Evolutionary conservation across 1,284 basidiomycete genomes (phyloP).

Genomic region (Malassezia sp.): DNA sequence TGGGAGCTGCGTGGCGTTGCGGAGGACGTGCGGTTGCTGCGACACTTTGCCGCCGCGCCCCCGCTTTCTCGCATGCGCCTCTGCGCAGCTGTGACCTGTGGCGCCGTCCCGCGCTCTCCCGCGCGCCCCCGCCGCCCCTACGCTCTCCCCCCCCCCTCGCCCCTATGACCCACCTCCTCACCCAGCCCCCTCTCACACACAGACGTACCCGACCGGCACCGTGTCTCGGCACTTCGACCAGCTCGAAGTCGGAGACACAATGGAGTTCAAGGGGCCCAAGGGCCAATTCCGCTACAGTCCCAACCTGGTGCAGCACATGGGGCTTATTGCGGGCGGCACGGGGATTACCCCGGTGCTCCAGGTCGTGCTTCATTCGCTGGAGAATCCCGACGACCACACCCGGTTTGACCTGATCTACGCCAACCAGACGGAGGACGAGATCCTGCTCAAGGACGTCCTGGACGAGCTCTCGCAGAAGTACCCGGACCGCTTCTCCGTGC

Average conservation of each 20-base stretch:
- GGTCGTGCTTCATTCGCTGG: constrained; percentile 77
- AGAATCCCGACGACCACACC: constrained; percentile 73
- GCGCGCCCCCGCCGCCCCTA: too few relatives aligned
- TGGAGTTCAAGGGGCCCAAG: constrained; percentile 87
- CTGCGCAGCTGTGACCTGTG: too few relatives aligned
- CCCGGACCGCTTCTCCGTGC: constrained; percentile 58
- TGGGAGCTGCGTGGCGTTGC: constrained; percentile 47
- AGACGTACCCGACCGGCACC: constrained; percentile 93
- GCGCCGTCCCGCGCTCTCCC: too few relatives aligned
- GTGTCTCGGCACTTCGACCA: constrained; percentile 69
- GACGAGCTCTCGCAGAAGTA: constrained; percentile 64
- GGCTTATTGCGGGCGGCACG: constrained; percentile 88
- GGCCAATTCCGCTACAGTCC: constrained; percentile 57
- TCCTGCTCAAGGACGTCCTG: constrained; percentile 69
- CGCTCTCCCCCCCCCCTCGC: too few relatives aligned
- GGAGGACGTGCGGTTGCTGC: too few relatives aligned
- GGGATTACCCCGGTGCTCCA: constrained; percentile 79
- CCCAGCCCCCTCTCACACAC: too few relatives aligned
- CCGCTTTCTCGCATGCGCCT: too few relatives aligned
- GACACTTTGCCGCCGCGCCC: too few relatives aligned
- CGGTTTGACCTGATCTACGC: constrained; percentile 89
- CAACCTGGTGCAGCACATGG: constrained; percentile 53
- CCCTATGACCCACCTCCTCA: too few relatives aligned
- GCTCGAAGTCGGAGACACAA: constrained; percentile 58
- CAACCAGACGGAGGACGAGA: constrained; percentile 58